Conservation (phyloP, 1,139 yeast genomes). For the Scheffersomyces titani region DNA sequence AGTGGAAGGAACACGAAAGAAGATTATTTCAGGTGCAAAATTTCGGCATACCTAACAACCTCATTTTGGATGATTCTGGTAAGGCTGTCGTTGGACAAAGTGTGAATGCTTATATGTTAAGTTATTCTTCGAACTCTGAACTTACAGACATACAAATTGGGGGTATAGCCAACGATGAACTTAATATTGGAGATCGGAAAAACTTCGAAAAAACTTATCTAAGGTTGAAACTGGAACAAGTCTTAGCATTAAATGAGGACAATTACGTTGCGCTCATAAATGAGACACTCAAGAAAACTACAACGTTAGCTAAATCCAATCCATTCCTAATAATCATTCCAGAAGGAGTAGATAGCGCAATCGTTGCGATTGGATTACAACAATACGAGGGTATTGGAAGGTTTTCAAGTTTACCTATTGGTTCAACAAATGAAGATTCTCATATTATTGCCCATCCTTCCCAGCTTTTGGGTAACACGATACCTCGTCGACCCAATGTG, state of each 20-base stretch:
- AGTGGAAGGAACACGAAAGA: conserved; percentile 15
- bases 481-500: conserved; percentile 15
- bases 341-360: neutral
- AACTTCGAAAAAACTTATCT: neutral
- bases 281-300: neutral
- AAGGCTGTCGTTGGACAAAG: neutral
- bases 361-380: neutral
- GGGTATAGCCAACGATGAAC: neutral
- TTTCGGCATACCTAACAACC: neutral
- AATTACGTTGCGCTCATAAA: neutral
- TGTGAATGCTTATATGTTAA: neutral
- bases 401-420: neutral
- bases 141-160: neutral
- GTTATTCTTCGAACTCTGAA: neutral
- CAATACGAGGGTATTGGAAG: neutral
- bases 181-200: neutral
- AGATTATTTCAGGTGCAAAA: conserved; percentile 11
- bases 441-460: conserved; percentile 6
- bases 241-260: neutral
- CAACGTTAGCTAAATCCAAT: neutral
- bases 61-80: neutral
- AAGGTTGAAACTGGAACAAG: neutral
- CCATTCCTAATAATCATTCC: conserved; percentile 18
- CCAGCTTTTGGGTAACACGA: conserved; percentile 20
- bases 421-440: neutral